Evolutionary conservation across 2,329 filamentous ascomycete genomes (phyloP).

Genomic region (Emericellopsis atlantica): DNA sequence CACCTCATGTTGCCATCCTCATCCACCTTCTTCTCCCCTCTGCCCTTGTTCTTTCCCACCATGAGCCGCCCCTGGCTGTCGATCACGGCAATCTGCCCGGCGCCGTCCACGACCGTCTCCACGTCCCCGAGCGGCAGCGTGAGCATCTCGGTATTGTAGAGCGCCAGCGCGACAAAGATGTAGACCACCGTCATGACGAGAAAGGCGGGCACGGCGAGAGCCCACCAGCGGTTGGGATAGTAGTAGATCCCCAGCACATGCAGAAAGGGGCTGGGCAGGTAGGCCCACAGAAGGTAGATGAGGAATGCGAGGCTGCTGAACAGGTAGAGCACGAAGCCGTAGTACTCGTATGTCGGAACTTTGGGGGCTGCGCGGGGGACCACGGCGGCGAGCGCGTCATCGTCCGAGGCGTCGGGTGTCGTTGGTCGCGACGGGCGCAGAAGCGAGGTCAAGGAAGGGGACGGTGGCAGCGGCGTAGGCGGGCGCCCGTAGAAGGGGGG

Average conservation of each 20-base stretch:
- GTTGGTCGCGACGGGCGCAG: slow-evolving; percentile 84
- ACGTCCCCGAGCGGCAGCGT: slow-evolving; percentile 69
- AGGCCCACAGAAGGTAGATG: slow-evolving; percentile 67
- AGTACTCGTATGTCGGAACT: slow-evolving; percentile 99
- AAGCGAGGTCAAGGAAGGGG: slow-evolving; percentile 82
- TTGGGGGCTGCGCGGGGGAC: slow-evolving; percentile 80
- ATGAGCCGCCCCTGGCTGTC: slow-evolving; percentile 51
- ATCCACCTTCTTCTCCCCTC: slow-evolving; percentile 20
- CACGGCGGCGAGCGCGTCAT: slow-evolving; percentile 38
- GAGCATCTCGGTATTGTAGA: slow-evolving; percentile 81
- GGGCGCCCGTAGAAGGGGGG: slow-evolving; percentile 96
- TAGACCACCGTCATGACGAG: slow-evolving; percentile 81
- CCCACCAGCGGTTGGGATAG: slow-evolving; percentile 98
- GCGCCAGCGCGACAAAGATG: slow-evolving; percentile 84
- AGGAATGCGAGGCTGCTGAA: slow-evolving; percentile 74
- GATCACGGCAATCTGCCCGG: slow-evolving; percentile 72
- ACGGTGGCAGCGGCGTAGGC: slow-evolving; percentile 87
- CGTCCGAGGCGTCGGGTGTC: slow-evolving; percentile 83
- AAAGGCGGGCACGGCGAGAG: slow-evolving; percentile 80
- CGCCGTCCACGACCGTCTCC: slow-evolving; percentile 86
- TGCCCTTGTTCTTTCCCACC: slow-evolving; percentile 11
- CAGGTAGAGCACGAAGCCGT: slow-evolving; percentile 93
- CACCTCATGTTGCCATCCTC: slow-evolving; percentile 45
- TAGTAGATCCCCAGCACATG: slow-evolving; percentile 91
- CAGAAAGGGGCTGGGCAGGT: slow-evolving; percentile 81